phyloP scores from a whole-genome alignment of 2,329 filamentous ascomycete genomes.

The Raffaelea ambrosiae region DNA sequence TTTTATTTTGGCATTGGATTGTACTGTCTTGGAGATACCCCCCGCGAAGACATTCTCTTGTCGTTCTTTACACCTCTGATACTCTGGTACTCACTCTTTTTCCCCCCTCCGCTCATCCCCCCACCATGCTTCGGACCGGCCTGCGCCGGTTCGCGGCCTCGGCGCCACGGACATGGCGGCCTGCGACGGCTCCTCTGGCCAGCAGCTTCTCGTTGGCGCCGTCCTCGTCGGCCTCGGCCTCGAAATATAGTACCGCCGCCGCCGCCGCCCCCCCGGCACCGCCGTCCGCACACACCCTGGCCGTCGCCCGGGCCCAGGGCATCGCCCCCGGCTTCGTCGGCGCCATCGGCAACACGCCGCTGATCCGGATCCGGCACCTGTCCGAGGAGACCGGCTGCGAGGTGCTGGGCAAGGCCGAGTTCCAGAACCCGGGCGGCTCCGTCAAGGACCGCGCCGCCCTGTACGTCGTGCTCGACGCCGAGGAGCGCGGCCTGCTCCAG shows the following conservation, averaged over 20 bases:
- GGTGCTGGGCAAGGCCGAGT: slow-evolving; percentile 92
- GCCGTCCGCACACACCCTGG: slow-evolving; percentile 54
- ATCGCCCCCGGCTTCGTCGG: slow-evolving; percentile 70
- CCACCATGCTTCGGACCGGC: slow-evolving; percentile 59
- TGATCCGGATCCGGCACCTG: slow-evolving; percentile 81
- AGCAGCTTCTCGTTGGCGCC: slow-evolving; percentile 53
- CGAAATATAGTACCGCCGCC: background rate
- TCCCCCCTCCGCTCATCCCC: background rate
- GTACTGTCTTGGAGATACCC: no score
- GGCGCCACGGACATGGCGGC: slow-evolving; percentile 25
- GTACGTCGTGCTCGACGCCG: slow-evolving; percentile 88
- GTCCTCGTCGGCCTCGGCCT: slow-evolving; percentile 15
- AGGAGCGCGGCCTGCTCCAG: slow-evolving; percentile 72
- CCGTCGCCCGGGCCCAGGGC: slow-evolving; percentile 72
- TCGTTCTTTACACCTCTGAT: no score
- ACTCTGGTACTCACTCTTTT: background rate
- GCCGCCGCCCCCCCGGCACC: slow-evolving; percentile 20
- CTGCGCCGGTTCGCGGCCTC: slow-evolving; percentile 57
- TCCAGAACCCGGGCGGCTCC: slow-evolving; percentile 94
- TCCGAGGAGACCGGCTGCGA: slow-evolving; percentile 90
- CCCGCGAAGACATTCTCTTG: no score
- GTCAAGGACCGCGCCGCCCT: slow-evolving; percentile 95
- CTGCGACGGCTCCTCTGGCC: slow-evolving; percentile 53
- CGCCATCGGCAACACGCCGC: slow-evolving; percentile 96
- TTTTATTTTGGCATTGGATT: no score